phyloP scores from a whole-genome alignment of 1,284 basidiomycete species.

The Fistulina hepatica region DNA sequence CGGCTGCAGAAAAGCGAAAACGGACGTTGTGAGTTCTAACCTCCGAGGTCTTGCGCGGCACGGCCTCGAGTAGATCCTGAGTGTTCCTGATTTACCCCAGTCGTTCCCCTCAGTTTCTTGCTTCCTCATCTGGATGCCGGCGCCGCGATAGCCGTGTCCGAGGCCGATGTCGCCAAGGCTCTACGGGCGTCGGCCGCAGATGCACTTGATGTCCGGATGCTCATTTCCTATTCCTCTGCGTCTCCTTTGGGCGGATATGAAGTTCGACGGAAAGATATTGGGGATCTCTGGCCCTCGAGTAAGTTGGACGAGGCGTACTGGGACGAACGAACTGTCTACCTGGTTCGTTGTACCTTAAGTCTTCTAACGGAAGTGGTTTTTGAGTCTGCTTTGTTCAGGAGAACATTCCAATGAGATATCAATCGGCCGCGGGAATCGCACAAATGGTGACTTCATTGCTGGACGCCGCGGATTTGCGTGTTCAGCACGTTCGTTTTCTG shows the following conservation, averaged over 20 bases:
- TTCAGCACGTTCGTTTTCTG: conserved; percentile 47
- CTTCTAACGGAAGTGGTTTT: conserved; percentile 4
- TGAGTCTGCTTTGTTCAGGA: conserved; percentile 35
- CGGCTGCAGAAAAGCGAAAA: conserved; percentile 28
- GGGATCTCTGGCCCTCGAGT: conserved; percentile 45
- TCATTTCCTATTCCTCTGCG: conserved; percentile 32
- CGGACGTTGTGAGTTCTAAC: conserved; percentile 8
- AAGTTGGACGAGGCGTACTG: conserved; percentile 30
- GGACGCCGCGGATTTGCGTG: conserved; percentile 14
- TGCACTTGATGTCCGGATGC: conserved; percentile 48
- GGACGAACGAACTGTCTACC: conserved; percentile 52
- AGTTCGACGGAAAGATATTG: conserved; percentile 22
- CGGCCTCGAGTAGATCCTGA: no score
- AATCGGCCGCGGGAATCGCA: conserved; percentile 36
- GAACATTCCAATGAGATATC: conserved; percentile 47
- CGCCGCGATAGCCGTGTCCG: conserved; percentile 25
- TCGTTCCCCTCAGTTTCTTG: conserved; percentile 46
- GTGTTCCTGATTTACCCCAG: conserved; percentile 28
- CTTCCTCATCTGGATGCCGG: conserved; percentile 28
- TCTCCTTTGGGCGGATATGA: conserved; percentile 24
- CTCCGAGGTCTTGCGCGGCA: conserved; percentile 6
- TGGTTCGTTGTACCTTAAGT: conserved; percentile 33
- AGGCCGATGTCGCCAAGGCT: conserved; percentile 42
- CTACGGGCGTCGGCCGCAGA: conserved; percentile 35
- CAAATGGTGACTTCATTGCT: conserved; percentile 35